Percentiles rank a stretch among this genome's conserved stretches.
Evolutionary conservation across 192 early-diverging fungal species (phyloP).

Genomic region (Phycomyces blakesleeanus): DNA sequence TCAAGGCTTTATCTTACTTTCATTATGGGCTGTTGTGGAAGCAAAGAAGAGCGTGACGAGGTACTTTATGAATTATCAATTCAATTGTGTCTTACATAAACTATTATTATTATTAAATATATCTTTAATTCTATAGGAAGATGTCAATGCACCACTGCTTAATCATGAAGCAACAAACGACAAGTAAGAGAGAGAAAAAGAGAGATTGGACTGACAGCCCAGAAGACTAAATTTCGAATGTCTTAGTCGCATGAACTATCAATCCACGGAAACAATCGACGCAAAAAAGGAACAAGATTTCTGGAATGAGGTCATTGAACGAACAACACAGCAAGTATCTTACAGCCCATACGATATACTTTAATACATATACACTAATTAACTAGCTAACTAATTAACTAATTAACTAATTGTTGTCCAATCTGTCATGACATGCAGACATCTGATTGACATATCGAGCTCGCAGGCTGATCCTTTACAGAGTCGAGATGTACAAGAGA

Average conservation of each 20-base stretch:
- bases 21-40: slow-evolving; percentile 18
- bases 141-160: slow-evolving; percentile 1
- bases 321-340: slow-evolving; percentile 24
- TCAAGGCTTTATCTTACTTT: background rate
- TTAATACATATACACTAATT: no score
- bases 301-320: slow-evolving; percentile 21
- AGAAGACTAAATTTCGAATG: background rate
- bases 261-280: slow-evolving; percentile 7
- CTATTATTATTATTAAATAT: no score
- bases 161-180: slow-evolving; percentile 8
- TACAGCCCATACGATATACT: no score
- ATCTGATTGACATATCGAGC: slow-evolving; percentile 31
- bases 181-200: background rate
- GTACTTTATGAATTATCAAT: background rate
- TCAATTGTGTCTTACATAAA: no score
- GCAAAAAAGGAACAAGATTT: slow-evolving; percentile 29
- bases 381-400: no score
- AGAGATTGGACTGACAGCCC: no score
- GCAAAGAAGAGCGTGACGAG: slow-evolving; percentile 20
- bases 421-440: slow-evolving; percentile 1
- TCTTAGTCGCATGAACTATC: slow-evolving; percentile 15
- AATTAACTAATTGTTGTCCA: no score
- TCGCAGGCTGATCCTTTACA: slow-evolving; percentile 22
- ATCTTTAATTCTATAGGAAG: slow-evolving; percentile 1
- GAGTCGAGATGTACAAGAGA: slow-evolving; percentile 21